A percentile compares a stretch with the other conserved stretches of the same genome.
These are phyloP conservation scores for Berberis vulgaris DNA, from an alignment of 164 flowering plant species.

Conservation along the genomic window DNA sequence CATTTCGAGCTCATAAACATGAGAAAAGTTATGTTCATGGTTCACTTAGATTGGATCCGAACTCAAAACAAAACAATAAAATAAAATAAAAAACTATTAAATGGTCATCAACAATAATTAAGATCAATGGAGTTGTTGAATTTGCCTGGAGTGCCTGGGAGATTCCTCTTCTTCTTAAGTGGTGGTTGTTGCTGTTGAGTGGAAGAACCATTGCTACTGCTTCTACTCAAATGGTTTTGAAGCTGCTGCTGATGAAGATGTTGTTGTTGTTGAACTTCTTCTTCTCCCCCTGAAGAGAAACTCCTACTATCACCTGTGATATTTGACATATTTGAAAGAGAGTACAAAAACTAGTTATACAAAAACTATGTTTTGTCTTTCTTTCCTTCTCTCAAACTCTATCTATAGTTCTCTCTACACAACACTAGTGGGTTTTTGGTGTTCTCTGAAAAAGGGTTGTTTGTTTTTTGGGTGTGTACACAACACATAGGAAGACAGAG, in stretches of 20 bases:
- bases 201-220: constrained; percentile 37
- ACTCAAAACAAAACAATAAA: neutral
- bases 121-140: constrained; percentile 6
- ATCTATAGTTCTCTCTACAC: neutral
- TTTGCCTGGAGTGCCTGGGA: constrained; percentile 89
- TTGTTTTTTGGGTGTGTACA: constrained; percentile 4
- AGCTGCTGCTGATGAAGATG: constrained; percentile 17
- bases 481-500: constrained; percentile 16
- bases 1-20: too few relatives aligned
- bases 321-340: constrained; percentile 41
- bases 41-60: too few relatives aligned
- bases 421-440: constrained; percentile 1
- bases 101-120: neutral
- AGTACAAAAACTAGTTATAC: too few relatives aligned
- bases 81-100: neutral
- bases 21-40: too few relatives aligned
- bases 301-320: constrained; percentile 64
- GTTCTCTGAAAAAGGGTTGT: neutral
- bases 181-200: constrained; percentile 22
- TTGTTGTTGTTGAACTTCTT: constrained; percentile 34
- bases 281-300: constrained; percentile 48
- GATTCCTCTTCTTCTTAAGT: constrained; percentile 63
- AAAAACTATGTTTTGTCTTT: constrained; percentile 3
- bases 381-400: constrained; percentile 3
- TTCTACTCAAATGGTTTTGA: constrained; percentile 19